Conservation (phyloP, 371 early-diverging fungal species). For the Apophysomyces elegans region DNA sequence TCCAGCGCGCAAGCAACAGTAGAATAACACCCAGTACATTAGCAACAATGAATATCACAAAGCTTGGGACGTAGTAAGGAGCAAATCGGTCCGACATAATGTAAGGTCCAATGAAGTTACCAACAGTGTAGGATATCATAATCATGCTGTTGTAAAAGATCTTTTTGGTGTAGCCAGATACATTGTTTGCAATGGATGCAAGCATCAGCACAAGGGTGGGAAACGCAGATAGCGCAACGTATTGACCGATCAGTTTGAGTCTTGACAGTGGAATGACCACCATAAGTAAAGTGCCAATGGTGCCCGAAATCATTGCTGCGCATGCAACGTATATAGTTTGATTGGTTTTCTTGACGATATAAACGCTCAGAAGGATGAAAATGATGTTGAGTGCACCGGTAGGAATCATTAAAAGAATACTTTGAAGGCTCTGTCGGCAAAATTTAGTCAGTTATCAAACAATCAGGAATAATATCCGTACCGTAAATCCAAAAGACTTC, state of each 20-base stretch:
- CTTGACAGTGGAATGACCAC: slow-evolving; percentile 31
- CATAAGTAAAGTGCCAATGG: slow-evolving; percentile 38
- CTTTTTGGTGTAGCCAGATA: slow-evolving; percentile 21
- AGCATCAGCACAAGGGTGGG: slow-evolving; percentile 14
- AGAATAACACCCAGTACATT: slow-evolving; percentile 16
- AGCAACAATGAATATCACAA: slow-evolving; percentile 21
- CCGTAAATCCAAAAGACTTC: slow-evolving; percentile 26
- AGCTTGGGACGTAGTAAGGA: slow-evolving; percentile 20
- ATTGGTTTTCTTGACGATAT: slow-evolving; percentile 23
- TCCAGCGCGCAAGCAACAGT: slow-evolving; percentile 22
- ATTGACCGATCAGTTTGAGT: slow-evolving; percentile 16
- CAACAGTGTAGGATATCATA: slow-evolving; percentile 16
- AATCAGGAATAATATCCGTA: neutral
- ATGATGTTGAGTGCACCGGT: slow-evolving; percentile 34
- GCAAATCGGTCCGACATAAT: slow-evolving; percentile 22
- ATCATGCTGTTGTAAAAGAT: slow-evolving; percentile 19
- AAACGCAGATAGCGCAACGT: slow-evolving; percentile 7
- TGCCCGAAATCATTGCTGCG: slow-evolving; percentile 30
- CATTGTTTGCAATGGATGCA: slow-evolving; percentile 14
- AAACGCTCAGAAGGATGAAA: slow-evolving; percentile 29
- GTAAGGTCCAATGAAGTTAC: slow-evolving; percentile 30
- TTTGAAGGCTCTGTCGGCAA: slow-evolving; percentile 29
- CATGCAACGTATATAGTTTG: slow-evolving; percentile 32
- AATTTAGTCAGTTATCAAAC: neutral
- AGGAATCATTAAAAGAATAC: slow-evolving; percentile 36